Conservation (phyloP, 768 basidiomycete genomes). For the Galerina marginata region DNA sequence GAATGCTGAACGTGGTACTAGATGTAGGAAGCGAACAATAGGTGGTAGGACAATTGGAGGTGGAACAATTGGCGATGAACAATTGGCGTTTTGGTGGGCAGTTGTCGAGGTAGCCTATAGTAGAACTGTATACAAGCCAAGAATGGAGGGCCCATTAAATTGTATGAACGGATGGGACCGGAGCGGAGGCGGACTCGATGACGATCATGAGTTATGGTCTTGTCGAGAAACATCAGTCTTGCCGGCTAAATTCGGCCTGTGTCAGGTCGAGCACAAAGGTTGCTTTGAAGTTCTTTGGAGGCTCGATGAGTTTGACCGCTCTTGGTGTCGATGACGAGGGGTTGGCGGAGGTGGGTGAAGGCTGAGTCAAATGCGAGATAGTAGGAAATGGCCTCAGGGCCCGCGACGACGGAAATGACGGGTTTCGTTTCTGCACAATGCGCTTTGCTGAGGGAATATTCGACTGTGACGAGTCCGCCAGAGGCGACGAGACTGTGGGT, state of each 20-base stretch:
- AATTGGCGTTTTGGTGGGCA: too few species aligned
- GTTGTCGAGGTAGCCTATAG: not conserved
- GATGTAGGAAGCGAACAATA: not conserved
- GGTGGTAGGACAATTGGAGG: not conserved
- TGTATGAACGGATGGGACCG: slow-evolving; percentile 2
- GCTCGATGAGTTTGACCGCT: slow-evolving; percentile 80
- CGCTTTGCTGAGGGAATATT: slow-evolving; percentile 34
- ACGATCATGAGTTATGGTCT: slow-evolving; percentile 5
- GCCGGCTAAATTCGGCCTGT: slow-evolving; percentile 81
- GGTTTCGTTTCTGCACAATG: slow-evolving; percentile 46
- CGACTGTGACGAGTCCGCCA: slow-evolving; percentile 49
- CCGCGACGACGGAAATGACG: slow-evolving; percentile 73
- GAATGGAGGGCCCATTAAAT: not conserved
- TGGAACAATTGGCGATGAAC: not conserved
- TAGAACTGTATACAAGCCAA: slow-evolving; percentile 1
- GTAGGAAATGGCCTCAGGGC: slow-evolving; percentile 81
- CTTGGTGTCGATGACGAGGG: slow-evolving; percentile 32
- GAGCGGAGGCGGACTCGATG: not conserved
- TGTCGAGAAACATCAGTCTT: slow-evolving; percentile 35
- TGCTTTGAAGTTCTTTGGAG: slow-evolving; percentile 71
- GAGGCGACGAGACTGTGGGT: slow-evolving; percentile 66
- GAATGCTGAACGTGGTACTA: not conserved
- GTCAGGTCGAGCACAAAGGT: slow-evolving; percentile 82
- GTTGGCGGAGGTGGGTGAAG: slow-evolving; percentile 31
- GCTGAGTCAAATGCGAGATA: slow-evolving; percentile 51